A percentile compares a stretch with the other conserved stretches of the same genome.
phyloP scores from a whole-genome alignment of 1,139 yeast genomes.

The Debaryomyces sp. region DNA sequence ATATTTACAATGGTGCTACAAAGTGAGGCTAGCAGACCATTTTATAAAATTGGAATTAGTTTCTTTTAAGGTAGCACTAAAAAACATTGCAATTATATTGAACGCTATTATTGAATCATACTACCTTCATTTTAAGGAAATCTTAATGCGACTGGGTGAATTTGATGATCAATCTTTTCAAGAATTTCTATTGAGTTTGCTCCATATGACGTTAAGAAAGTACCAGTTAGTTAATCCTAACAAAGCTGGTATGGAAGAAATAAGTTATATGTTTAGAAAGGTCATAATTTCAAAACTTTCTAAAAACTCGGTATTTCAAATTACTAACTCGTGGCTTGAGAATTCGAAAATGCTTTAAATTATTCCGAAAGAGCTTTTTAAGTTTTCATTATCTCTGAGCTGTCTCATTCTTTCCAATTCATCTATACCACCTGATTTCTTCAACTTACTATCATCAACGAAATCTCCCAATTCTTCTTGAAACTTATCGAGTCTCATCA shows the following conservation, averaged over 20 bases:
- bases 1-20: conserved; percentile 20
- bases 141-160: conserved; percentile 4
- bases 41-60: conserved; percentile 13
- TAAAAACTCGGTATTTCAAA: not conserved
- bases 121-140: conserved; percentile 4
- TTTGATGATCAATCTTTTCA: conserved; percentile 8
- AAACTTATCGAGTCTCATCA: conserved; percentile 63
- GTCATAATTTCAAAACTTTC: not conserved
- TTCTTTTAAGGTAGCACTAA: conserved; percentile 10
- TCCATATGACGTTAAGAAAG: conserved; percentile 5
- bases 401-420: conserved; percentile 75
- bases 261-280: not conserved
- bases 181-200: conserved; percentile 8
- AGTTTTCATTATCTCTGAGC: conserved; percentile 67
- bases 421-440: conserved; percentile 85
- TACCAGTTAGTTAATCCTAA: conserved; percentile 2
- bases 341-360: conserved; percentile 14
- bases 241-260: not conserved
- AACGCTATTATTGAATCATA: conserved; percentile 12
- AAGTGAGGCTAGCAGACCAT: conserved; percentile 16
- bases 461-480: conserved; percentile 87
- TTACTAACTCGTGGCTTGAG: not conserved
- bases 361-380: conserved; percentile 50
- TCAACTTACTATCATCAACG: conserved; percentile 74
- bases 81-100: conserved; percentile 17